Evolutionary conservation across 306 rosid genomes (phyloP).

Genomic region (Prunus padus): DNA sequence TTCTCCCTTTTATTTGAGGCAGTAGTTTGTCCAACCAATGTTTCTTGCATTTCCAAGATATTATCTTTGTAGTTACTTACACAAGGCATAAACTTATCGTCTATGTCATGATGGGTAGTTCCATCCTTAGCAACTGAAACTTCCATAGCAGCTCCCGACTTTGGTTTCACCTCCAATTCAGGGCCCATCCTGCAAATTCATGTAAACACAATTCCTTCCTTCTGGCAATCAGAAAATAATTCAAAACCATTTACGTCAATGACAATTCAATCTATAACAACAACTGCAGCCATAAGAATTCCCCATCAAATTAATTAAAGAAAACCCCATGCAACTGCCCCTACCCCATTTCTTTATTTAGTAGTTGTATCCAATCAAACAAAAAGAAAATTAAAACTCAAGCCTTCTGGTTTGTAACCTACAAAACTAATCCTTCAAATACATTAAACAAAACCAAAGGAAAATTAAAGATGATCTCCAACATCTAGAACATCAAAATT

Average conservation of each 20-base stretch:
- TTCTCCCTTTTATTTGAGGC: slow-evolving; percentile 31
- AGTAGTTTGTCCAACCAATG: slow-evolving; percentile 21
- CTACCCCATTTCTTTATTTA: background rate
- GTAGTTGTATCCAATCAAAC: background rate
- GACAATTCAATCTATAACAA: slow-evolving; percentile 1
- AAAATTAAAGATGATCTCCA: background rate
- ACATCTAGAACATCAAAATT: background rate
- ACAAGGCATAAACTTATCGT: slow-evolving; percentile 27
- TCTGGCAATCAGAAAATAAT: slow-evolving; percentile 6
- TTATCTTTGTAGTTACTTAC: slow-evolving; percentile 28
- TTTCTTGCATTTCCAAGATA: slow-evolving; percentile 25
- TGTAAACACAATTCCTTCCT: slow-evolving; percentile 6
- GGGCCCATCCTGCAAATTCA: slow-evolving; percentile 48
- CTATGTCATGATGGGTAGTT: slow-evolving; percentile 9
- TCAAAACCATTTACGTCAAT: background rate
- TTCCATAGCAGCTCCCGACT: slow-evolving; percentile 35
- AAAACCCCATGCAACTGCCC: background rate
- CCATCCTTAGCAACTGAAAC: slow-evolving; percentile 32
- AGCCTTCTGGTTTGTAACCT: background rate
- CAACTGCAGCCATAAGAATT: background rate
- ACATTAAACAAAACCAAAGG: background rate
- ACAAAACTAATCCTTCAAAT: background rate
- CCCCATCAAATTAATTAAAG: background rate
- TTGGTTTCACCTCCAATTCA: slow-evolving; percentile 38
- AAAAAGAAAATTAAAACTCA: background rate